Conservation (phyloP, 441 rosid genomes). For the Pelargonium fulgidum region DNA sequence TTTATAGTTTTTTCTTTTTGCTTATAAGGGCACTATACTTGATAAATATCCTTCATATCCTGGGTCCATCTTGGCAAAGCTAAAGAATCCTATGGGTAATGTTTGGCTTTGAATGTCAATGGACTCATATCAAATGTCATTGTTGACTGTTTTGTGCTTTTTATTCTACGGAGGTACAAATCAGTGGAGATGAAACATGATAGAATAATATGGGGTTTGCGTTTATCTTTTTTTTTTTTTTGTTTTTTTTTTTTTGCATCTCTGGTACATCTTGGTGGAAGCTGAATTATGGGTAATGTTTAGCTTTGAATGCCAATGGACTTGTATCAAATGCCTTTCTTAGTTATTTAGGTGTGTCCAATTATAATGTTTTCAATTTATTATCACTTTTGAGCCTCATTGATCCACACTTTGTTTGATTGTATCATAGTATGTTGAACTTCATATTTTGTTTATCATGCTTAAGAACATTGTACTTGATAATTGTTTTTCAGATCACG, state of each 20-base stretch:
- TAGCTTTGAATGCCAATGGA: conserved; percentile 5
- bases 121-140: conserved; percentile 10
- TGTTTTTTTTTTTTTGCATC: background rate
- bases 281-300: conserved; percentile 12
- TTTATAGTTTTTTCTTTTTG: background rate
- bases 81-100: conserved; percentile 11
- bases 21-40: background rate
- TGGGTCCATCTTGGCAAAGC: conserved; percentile 41
- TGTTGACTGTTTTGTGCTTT: conserved; percentile 22
- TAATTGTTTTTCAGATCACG: background rate
- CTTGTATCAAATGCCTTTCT: conserved; percentile 1
- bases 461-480: too few relatives aligned
- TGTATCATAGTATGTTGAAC: too few relatives aligned
- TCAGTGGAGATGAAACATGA: conserved; percentile 27
- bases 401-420: too few relatives aligned
- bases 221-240: background rate
- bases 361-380: too few relatives aligned
- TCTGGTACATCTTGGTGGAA: conserved; percentile 35
- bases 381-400: too few relatives aligned
- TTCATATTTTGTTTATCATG: too few relatives aligned
- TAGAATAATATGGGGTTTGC: background rate
- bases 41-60: background rate
- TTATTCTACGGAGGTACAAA: conserved; percentile 23
- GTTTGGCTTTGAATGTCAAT: conserved; percentile 3
- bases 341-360: background rate